phyloP scores from a whole-genome alignment of 768 basidiomycete species.

The Hericium rajendrae region DNA sequence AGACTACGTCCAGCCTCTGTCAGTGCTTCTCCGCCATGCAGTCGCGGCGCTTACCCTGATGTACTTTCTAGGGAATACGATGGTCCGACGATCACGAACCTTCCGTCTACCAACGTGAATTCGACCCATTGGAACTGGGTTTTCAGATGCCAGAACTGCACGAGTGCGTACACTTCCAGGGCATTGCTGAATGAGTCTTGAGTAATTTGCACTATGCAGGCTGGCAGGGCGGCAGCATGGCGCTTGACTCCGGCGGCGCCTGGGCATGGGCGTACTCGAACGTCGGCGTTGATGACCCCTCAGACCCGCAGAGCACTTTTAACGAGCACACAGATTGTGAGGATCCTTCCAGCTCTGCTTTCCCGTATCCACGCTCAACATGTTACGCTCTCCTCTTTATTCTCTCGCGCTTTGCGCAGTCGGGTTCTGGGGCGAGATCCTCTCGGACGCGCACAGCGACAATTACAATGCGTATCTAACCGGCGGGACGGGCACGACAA shows the following conservation, averaged over 20 bases:
- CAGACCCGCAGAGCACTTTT: constrained; percentile 42
- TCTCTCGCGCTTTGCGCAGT: constrained; percentile 24
- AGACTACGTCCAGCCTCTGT: constrained; percentile 43
- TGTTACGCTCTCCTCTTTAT: neutral
- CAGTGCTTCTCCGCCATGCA: constrained; percentile 10
- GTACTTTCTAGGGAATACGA: constrained; percentile 27
- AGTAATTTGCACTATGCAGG: constrained; percentile 21
- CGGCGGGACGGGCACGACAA: constrained; percentile 30
- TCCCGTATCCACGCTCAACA: neutral
- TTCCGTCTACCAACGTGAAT: constrained; percentile 42
- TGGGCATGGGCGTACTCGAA: constrained; percentile 43
- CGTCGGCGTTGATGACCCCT: constrained; percentile 36
- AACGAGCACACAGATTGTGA: constrained; percentile 50
- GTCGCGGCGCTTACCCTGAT: neutral
- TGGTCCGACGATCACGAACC: constrained; percentile 43
- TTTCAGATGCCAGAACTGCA: constrained; percentile 58
- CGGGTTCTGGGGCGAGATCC: constrained; percentile 49
- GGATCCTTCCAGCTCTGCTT: constrained; percentile 10
- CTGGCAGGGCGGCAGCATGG: constrained; percentile 31
- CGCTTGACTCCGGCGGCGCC: constrained; percentile 25
- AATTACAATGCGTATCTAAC: constrained; percentile 41
- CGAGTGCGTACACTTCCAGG: constrained; percentile 28
- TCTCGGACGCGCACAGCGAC: constrained; percentile 34
- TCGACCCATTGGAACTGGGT: constrained; percentile 62
- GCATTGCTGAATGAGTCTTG: neutral